Evolutionary conservation across 768 basidiomycete genomes (phyloP), one percentile per base, ranked within the genome.

Genomic region (Serendipita sp.): DNA sequence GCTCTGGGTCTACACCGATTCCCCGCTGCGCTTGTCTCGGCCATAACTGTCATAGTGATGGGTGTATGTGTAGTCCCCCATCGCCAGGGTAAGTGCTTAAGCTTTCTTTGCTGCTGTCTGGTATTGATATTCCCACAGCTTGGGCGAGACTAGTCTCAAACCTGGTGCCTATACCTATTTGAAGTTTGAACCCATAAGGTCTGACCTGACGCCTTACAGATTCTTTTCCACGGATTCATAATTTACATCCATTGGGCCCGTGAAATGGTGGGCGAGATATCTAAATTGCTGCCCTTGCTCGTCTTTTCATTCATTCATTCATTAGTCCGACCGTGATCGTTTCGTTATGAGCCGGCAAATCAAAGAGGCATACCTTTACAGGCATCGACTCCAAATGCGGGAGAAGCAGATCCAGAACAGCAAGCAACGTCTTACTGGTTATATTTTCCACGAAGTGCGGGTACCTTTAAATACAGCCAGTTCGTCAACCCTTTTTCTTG

Each of bases 381-480:
- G 55, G 27, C 55, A 60, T 60, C 4, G 55, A 37, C 55, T 60
- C 10, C 55, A 60, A 36, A 60, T 60, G 55, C 11, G 55, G 16
- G 55, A 60, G 55, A 60, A 60, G 55, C 55, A 60, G n/a, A 60
- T 60, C 34, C 55, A 60, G 55, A 60, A 60, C 34, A 60, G 55
- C 55, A 60, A 60, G 55, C 55, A 86, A 23, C 81, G 87, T 16
- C 76, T 89, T 29, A 89, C 88, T 8, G 55, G 64, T 15, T 64
- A 64, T 33, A 64, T 64, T 52, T 66, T 72, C 65, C 65, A 78
- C 83, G 68, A 88, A 78, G 87, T 89, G 73, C 83, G 87, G 66
- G 88, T 89, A 64, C 87, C 87, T 31, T 74, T 89, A 62, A 88
- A 89, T 69, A 88, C 87, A 46, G 87, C 87, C 10, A 75, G 85